These are phyloP conservation scores for Trametes elegans DNA, from an alignment of 768 basidiomycete genomes.

Conservation along the genomic window DNA sequence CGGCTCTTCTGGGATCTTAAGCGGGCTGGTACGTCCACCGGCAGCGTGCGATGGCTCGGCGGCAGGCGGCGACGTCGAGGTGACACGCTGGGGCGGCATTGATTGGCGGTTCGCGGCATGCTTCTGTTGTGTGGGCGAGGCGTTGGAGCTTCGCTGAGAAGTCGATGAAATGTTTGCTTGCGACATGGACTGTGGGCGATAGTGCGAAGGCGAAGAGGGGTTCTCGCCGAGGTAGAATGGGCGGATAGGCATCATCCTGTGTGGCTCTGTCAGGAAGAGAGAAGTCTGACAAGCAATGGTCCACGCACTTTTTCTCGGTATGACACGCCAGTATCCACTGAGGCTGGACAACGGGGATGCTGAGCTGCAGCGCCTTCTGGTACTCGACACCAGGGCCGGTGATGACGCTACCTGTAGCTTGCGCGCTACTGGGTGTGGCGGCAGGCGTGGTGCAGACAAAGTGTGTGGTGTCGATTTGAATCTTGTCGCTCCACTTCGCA, in stretches of 20 bases:
- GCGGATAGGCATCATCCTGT: slow-evolving; percentile 84
- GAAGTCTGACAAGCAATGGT: background rate
- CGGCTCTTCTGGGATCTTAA: slow-evolving; percentile 47
- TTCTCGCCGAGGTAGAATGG: slow-evolving; percentile 76
- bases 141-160: slow-evolving; percentile 33
- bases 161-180: slow-evolving; percentile 55
- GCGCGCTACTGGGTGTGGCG: slow-evolving; percentile 57
- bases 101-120: slow-evolving; percentile 56
- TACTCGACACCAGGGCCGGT: slow-evolving; percentile 82
- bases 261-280: background rate
- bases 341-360: slow-evolving; percentile 93
- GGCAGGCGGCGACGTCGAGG: slow-evolving; percentile 42
- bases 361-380: slow-evolving; percentile 90
- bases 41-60: slow-evolving; percentile 36
- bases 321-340: slow-evolving; percentile 93
- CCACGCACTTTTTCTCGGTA: slow-evolving; percentile 71
- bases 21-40: slow-evolving; percentile 25
- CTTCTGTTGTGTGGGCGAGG: slow-evolving; percentile 30
- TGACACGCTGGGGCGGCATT: slow-evolving; percentile 54
- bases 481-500: slow-evolving; percentile 87
- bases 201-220: slow-evolving; percentile 45
- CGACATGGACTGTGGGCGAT: slow-evolving; percentile 75
- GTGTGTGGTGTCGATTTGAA: slow-evolving; percentile 97
- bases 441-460: slow-evolving; percentile 95
- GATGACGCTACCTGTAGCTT: slow-evolving; percentile 48